Conservation (phyloP, 2,329 filamentous ascomycete genomes). For the Chrysoporthe cubensis region DNA sequence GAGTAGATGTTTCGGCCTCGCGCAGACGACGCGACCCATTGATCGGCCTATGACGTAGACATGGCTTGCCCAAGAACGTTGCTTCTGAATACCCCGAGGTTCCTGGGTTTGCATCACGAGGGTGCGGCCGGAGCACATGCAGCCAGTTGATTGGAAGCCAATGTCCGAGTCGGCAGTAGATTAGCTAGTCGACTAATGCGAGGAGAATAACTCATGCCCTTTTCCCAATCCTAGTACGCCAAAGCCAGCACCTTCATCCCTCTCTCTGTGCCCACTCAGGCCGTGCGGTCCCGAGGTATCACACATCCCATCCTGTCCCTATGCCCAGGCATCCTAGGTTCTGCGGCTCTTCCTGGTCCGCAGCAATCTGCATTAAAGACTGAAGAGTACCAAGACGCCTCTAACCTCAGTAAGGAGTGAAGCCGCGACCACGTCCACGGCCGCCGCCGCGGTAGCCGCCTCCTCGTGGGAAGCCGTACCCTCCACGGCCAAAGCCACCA, state of each 20-base stretch:
- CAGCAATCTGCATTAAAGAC: background rate
- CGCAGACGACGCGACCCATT: background rate
- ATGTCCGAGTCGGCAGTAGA: background rate
- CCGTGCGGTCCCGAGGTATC: constrained; percentile 16
- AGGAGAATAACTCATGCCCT: constrained; percentile 22
- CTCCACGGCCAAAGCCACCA: constrained; percentile 58
- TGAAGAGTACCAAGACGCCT: constrained; percentile 12
- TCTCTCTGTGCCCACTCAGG: constrained; percentile 13
- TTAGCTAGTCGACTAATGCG: constrained; percentile 11
- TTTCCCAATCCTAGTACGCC: constrained; percentile 21
- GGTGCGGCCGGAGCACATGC: background rate
- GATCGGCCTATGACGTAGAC: constrained; percentile 18
- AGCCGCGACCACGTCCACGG: constrained; percentile 60
- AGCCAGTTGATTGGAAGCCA: background rate
- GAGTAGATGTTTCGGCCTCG: background rate
- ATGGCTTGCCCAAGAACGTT: background rate
- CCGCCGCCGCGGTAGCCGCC: constrained; percentile 67
- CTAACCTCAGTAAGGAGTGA: constrained; percentile 61
- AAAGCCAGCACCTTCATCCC: constrained; percentile 24
- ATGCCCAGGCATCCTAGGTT: background rate
- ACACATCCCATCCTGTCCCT: background rate
- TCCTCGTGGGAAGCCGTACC: constrained; percentile 41
- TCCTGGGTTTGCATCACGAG: background rate
- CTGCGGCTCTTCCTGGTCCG: constrained; percentile 20
- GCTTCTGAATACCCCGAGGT: background rate